phyloP scores from a whole-genome alignment of 2,329 filamentous ascomycete species.

The Alternaria triticimaculans region DNA sequence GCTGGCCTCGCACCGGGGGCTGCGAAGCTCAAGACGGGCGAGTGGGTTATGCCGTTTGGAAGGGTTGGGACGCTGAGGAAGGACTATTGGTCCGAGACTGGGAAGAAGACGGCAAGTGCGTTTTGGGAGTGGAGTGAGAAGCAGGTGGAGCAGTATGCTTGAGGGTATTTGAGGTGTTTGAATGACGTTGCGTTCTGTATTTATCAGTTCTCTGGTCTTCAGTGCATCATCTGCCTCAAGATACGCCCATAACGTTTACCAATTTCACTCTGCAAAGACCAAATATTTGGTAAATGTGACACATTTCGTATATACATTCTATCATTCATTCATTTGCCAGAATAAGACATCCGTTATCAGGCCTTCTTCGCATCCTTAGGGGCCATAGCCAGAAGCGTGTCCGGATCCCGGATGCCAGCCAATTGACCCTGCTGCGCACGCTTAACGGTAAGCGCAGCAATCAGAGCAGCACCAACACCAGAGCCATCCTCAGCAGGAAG shows the following conservation, averaged over 20 bases:
- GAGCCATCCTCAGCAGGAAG: conserved; percentile 92
- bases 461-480: conserved; percentile 95
- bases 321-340: neutral
- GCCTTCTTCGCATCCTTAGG: conserved; percentile 12
- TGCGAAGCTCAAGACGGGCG: conserved; percentile 34
- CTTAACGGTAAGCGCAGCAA: conserved; percentile 75
- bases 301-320: conserved; percentile 1
- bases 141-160: conserved; percentile 25
- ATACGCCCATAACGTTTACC: neutral
- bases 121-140: conserved; percentile 58
- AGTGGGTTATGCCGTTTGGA: conserved; percentile 58
- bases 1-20: conserved; percentile 28
- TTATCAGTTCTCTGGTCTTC: neutral
- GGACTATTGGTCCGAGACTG: conserved; percentile 36
- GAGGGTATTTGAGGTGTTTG: neutral
- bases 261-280: neutral
- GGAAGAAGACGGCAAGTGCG: conserved; percentile 42
- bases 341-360: neutral
- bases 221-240: neutral
- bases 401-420: conserved; percentile 62
- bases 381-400: conserved; percentile 50
- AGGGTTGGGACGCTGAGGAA: conserved; percentile 24
- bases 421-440: conserved; percentile 65
- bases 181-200: neutral
- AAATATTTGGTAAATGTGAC: neutral